These are phyloP conservation scores for Penicillium griseofulvum DNA, from an alignment of 2,329 filamentous ascomycete species.

Conservation along the genomic window DNA sequence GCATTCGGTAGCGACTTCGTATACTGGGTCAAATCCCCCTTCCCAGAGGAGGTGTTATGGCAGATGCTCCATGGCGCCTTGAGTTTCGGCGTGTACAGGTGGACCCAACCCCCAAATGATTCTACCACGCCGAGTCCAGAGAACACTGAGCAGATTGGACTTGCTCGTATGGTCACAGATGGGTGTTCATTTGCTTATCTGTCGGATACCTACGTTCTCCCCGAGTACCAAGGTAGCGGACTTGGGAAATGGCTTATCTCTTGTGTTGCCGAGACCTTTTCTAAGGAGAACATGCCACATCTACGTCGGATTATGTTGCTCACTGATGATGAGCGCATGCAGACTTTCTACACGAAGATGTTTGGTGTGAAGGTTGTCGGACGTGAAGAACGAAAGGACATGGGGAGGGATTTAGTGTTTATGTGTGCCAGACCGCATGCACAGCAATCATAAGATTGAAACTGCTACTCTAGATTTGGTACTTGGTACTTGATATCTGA, in stretches of 20 bases:
- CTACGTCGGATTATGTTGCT: conserved; percentile 59
- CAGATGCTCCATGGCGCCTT: conserved; percentile 22
- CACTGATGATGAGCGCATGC: conserved; percentile 20
- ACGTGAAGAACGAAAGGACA: conserved; percentile 16
- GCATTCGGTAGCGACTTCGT: conserved; percentile 18
- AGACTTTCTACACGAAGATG: conserved; percentile 20
- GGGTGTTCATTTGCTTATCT: conserved; percentile 66
- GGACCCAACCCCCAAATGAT: neutral
- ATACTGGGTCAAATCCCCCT: conserved; percentile 15
- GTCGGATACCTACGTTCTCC: conserved; percentile 66
- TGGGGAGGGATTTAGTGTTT: conserved; percentile 17
- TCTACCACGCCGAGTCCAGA: conserved; percentile 5
- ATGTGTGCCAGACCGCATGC: conserved; percentile 18
- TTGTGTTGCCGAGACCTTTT: conserved; percentile 55
- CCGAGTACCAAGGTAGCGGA: conserved; percentile 59
- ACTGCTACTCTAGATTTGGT: too few relatives aligned
- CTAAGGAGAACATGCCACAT: conserved; percentile 54
- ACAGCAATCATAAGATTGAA: neutral
- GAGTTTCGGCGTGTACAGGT: conserved; percentile 23
- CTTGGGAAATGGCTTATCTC: conserved; percentile 65
- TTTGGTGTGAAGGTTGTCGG: conserved; percentile 26
- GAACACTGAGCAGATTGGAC: conserved; percentile 50
- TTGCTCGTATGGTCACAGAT: conserved; percentile 67
- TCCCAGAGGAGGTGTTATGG: conserved; percentile 18
- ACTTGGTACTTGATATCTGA: neutral